phyloP scores from a whole-genome alignment of 768 basidiomycete genomes.

The Naematelia aurantialba region DNA sequence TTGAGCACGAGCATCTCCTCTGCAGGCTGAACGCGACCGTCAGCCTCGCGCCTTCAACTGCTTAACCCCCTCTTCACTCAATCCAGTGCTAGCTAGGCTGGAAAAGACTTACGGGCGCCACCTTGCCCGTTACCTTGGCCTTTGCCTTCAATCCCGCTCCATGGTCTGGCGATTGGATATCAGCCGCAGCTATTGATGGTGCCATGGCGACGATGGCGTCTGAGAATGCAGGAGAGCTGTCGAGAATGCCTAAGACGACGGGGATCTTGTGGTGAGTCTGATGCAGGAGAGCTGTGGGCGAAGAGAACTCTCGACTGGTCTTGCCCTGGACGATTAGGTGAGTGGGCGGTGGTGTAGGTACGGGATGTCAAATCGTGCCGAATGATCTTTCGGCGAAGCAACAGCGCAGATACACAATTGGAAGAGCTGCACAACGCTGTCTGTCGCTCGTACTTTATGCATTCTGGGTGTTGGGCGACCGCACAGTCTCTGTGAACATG shows the following conservation, averaged over 20 bases:
- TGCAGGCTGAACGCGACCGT: conserved; percentile 16
- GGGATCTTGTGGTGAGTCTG: too few species aligned
- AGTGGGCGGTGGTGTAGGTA: too few species aligned
- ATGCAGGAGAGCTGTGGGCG: too few species aligned
- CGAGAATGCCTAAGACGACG: background rate
- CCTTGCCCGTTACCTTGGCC: conserved; percentile 17
- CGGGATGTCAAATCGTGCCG: too few species aligned
- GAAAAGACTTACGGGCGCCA: conserved; percentile 3
- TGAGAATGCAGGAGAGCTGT: background rate
- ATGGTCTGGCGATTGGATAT: conserved; percentile 8
- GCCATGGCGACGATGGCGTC: conserved; percentile 6
- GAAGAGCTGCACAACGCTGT: too few species aligned
- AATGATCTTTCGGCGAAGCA: too few species aligned
- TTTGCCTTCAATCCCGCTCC: conserved; percentile 2
- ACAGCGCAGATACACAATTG: too few species aligned
- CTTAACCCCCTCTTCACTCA: background rate
- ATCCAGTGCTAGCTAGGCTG: background rate
- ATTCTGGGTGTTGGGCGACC: too few species aligned
- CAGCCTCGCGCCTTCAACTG: background rate
- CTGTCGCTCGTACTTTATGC: too few species aligned
- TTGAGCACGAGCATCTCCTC: conserved; percentile 45
- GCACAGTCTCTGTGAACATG: too few species aligned
- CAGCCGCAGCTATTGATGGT: conserved; percentile 17
- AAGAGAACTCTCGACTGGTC: too few species aligned
- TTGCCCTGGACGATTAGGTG: too few species aligned